Evolutionary conservation across 805 yeast genomes (phyloP), one percentile per base, ranked within the genome.

Genomic region (Candida nonsorbophila): DNA sequence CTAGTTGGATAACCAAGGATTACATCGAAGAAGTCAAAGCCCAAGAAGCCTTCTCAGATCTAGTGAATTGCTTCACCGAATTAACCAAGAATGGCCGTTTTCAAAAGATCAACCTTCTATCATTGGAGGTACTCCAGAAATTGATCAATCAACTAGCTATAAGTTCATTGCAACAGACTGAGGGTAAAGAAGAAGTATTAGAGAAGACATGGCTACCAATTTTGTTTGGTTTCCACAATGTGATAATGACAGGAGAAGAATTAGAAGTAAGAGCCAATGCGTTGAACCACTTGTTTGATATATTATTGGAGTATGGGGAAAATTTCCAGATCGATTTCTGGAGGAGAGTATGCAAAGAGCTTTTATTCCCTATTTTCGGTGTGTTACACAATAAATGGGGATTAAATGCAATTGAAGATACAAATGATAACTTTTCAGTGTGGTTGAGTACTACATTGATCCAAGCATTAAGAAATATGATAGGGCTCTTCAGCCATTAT

Each of bases 381-480:
- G 83, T 86, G 5, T 67, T 92, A 41, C 75, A 81, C 29, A 72
- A 74, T 23, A 82, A 79, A 46, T 84, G 92, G 79, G 82, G 78
- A 40, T 70, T 80, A 32, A 45, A 43, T 33, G 72, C 73, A 36
- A 75, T 76, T 34, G 76, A 73, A 40, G 75, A 73, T 41, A 73
- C 72, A 30, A 84, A 79, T 42, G 98, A 90, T 53, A 94, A 84
- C 37, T 56, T 86, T 42, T 84, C 95, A 27, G 94, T 94, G 9
- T 92, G 99, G 99, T 62, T 92, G 27, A 86, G 96, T 0, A 88
- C 98, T 0, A 92, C 99, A 1, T 71, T 92, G 55, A 87, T 94
- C 39, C 98, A 92, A 56, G 97, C 97, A 0, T 65, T 94, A 50
- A 77, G 94, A 53, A 84, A 84, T 46, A 74, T 87, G 79, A 79